phyloP scores from a whole-genome alignment of 495 filamentous ascomycete species.

The Neurospora sp. region DNA sequence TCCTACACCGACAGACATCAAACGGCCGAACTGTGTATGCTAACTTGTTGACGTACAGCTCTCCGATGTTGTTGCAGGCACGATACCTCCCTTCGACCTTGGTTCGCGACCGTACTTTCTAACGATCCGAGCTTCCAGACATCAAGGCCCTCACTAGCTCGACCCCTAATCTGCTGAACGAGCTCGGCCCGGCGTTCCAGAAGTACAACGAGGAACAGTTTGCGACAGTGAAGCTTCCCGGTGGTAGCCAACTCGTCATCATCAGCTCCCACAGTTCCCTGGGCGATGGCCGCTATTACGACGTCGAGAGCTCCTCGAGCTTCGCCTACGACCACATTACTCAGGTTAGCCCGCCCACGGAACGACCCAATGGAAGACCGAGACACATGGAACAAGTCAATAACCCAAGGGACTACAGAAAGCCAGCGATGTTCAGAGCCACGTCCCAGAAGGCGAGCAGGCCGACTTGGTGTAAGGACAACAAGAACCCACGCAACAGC shows the following conservation, averaged over 20 bases:
- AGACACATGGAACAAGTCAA: not conserved
- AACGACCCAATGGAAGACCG: not conserved
- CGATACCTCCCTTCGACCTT: not conserved
- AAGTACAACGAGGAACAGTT: constrained; percentile 96
- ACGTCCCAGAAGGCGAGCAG: constrained; percentile 70
- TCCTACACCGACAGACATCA: constrained; percentile 1
- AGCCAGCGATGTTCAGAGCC: constrained; percentile 71
- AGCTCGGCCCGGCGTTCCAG: constrained; percentile 74
- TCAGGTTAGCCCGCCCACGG: constrained; percentile 41
- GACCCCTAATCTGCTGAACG: constrained; percentile 52
- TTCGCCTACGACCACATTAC: constrained; percentile 80
- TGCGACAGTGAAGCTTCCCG: constrained; percentile 76
- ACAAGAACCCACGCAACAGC: not conserved
- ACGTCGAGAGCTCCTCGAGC: constrained; percentile 73
- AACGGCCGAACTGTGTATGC: constrained; percentile 1
- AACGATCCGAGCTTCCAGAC: constrained; percentile 42
- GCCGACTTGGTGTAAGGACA: constrained; percentile 63
- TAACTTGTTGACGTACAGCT: constrained; percentile 45
- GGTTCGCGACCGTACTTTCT: not conserved
- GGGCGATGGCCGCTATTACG: constrained; percentile 73
- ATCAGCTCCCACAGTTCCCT: constrained; percentile 78
- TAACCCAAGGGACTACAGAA: constrained; percentile 42
- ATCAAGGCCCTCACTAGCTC: constrained; percentile 78
- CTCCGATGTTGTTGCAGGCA: constrained; percentile 81
- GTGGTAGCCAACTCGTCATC: constrained; percentile 72